These are phyloP conservation scores for Solioccasus polychromus DNA, from an alignment of 768 basidiomycete genomes.

Conservation along the genomic window DNA sequence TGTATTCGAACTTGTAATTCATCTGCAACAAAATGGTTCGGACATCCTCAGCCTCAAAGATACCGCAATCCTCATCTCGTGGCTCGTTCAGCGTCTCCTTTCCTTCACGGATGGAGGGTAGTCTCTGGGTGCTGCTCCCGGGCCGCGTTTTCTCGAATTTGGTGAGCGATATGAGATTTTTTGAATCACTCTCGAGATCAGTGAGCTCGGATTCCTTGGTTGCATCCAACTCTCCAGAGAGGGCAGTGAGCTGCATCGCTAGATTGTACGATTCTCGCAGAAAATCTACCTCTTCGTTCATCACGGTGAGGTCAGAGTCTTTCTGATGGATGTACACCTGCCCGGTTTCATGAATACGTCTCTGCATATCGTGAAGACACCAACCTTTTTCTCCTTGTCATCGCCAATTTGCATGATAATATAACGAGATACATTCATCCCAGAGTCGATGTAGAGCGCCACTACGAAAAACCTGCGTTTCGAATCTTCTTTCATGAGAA, in stretches of 20 bases:
- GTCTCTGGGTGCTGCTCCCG: no score
- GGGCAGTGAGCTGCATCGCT: not conserved
- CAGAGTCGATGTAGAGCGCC: conserved; percentile 6
- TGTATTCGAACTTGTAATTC: not conserved
- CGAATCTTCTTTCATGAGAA: not conserved
- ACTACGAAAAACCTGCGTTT: conserved; percentile 10
- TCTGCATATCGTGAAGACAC: not conserved
- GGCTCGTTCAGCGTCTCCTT: no score
- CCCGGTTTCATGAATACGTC: not conserved
- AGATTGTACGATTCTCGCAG: conserved; percentile 15
- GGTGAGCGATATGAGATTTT: not conserved
- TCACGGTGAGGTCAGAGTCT: not conserved
- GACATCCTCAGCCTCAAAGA: conserved; percentile 1
- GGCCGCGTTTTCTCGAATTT: no score
- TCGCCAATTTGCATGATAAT: conserved; percentile 1
- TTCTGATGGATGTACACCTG: conserved; percentile 5
- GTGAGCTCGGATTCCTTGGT: not conserved
- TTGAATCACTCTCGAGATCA: not conserved
- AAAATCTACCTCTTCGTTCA: not conserved
- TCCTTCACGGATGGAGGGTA: no score
- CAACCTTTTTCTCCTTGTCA: not conserved
- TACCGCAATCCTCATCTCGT: no score
- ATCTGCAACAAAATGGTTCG: not conserved
- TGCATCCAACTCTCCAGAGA: not conserved
- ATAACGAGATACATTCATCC: conserved; percentile 5